A percentile compares a stretch with the other conserved stretches of the same genome.
Evolutionary conservation across 768 basidiomycete species (phyloP).

Genomic region (Cyclocybe cylindracea): DNA sequence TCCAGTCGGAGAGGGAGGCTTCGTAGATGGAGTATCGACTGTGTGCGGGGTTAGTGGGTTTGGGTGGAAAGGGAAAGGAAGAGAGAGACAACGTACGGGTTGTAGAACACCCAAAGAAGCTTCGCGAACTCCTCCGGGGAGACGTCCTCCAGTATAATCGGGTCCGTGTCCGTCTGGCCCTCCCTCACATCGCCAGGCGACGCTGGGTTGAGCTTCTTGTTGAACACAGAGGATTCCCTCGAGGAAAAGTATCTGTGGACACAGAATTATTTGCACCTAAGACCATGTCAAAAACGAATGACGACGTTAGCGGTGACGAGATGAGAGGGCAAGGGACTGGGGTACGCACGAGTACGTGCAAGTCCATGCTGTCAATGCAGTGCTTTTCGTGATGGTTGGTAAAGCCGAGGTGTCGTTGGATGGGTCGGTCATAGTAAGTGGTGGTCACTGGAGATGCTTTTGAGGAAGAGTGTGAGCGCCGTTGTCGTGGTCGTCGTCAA

Average conservation of each 20-base stretch:
- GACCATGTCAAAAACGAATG: background rate
- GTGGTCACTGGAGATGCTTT: background rate
- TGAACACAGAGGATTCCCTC: conserved; percentile 51
- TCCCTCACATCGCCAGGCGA: conserved; percentile 28
- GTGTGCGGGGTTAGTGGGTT: background rate
- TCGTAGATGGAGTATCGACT: conserved; percentile 62
- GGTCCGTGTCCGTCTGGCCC: conserved; percentile 40
- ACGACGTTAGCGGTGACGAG: no score
- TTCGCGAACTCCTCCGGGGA: conserved; percentile 39
- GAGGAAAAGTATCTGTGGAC: conserved; percentile 56
- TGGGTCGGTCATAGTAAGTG: background rate
- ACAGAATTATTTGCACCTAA: conserved; percentile 30
- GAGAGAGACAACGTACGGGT: conserved; percentile 15
- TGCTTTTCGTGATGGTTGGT: conserved; percentile 9
- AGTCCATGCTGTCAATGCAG: conserved; percentile 22
- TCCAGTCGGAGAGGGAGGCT: conserved; percentile 53
- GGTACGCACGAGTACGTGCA: conserved; percentile 20
- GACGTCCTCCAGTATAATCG: conserved; percentile 46
- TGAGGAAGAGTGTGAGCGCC: no score
- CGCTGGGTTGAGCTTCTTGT: conserved; percentile 31
- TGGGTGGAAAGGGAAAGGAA: background rate
- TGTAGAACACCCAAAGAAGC: conserved; percentile 51
- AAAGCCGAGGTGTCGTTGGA: background rate
- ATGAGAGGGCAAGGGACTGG: no score
- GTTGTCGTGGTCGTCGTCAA: no score